Conservation (phyloP, 164 flowering plant species). For the Nymphaea thermarum region DNA sequence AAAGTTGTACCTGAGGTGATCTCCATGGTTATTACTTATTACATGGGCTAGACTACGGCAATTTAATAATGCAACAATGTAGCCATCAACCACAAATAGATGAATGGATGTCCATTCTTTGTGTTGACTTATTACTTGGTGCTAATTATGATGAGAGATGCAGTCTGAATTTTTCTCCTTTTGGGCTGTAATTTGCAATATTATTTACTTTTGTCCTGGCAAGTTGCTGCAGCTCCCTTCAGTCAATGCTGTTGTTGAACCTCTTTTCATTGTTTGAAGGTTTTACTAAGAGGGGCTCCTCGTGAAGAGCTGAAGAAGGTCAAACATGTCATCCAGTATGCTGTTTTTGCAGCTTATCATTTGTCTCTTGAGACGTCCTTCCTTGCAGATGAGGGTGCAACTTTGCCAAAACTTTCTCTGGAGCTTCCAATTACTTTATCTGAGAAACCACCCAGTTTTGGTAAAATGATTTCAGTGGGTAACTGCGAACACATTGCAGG, state of each 20-base stretch:
- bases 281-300: slow-evolving; percentile 55
- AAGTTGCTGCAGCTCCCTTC: neutral
- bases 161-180: no score
- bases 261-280: slow-evolving; percentile 21
- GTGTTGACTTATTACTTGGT: no score
- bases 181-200: no score
- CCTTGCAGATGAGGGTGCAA: slow-evolving; percentile 97
- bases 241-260: slow-evolving; percentile 5
- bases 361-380: slow-evolving; percentile 88
- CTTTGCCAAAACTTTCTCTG: slow-evolving; percentile 37
- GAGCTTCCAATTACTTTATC: slow-evolving; percentile 27
- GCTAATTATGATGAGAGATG: no score
- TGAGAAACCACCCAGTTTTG: slow-evolving; percentile 21
- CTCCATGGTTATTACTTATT: no score
- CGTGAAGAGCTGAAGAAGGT: slow-evolving; percentile 75
- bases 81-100: no score
- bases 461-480: slow-evolving; percentile 20
- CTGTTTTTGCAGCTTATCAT: slow-evolving; percentile 93
- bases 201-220: no score
- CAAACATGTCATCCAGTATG: slow-evolving; percentile 79
- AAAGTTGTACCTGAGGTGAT: no score
- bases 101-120: no score
- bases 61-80: no score
- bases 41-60: no score
- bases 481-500: neutral